These are phyloP conservation scores for Brassica carinata DNA, from an alignment of 345 rosid species.

Conservation along the genomic window DNA sequence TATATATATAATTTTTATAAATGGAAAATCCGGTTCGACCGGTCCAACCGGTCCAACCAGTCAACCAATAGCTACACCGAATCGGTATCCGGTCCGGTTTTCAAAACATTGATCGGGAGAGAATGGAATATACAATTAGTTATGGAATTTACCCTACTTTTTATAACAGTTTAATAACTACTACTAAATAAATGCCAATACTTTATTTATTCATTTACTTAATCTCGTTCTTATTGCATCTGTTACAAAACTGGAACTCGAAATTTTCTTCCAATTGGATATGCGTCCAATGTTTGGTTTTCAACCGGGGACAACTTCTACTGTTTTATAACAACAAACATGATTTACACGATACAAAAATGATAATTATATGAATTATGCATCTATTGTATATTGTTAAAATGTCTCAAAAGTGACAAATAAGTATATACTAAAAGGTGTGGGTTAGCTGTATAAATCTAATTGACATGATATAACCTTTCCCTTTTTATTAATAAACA, in stretches of 20 bases:
- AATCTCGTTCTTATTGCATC: background rate
- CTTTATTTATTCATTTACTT: background rate
- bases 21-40: no score
- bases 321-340: conserved; percentile 8
- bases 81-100: no score
- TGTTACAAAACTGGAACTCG: background rate
- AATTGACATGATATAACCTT: conserved; percentile 8
- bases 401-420: conserved; percentile 21
- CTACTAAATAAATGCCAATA: background rate
- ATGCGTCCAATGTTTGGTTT: conserved; percentile 3
- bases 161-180: background rate
- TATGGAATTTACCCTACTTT: background rate
- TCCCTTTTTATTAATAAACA: background rate
- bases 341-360: background rate
- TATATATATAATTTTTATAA: no score
- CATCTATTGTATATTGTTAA: background rate
- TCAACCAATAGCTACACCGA: no score
- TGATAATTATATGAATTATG: background rate
- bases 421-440: conserved; percentile 28
- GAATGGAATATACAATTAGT: background rate
- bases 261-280: background rate
- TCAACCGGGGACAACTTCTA: background rate
- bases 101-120: background rate
- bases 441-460: conserved; percentile 25
- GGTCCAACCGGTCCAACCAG: no score